Evolutionary conservation across 805 yeast species (phyloP).

Genomic region (Metschnikowia arizonensis): DNA sequence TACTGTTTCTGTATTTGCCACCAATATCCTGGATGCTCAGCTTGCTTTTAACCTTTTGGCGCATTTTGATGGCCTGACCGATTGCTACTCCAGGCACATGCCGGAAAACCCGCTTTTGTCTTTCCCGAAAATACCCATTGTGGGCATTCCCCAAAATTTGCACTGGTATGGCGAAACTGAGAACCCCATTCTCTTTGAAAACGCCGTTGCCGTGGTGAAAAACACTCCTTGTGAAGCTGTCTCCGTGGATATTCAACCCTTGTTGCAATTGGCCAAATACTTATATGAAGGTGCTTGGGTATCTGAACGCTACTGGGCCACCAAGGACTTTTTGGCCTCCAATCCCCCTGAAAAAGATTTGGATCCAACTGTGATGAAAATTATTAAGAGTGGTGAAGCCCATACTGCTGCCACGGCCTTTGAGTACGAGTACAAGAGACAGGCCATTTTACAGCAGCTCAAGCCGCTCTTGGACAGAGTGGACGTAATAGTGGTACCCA

Average conservation of each 20-base stretch:
- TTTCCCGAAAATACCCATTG: slow-evolving; percentile 55
- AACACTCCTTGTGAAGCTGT: slow-evolving; percentile 51
- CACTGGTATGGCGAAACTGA: slow-evolving; percentile 79
- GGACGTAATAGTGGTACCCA: slow-evolving; percentile 85
- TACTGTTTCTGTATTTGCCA: slow-evolving; percentile 82
- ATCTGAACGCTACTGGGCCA: slow-evolving; percentile 87
- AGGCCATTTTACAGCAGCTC: slow-evolving; percentile 67
- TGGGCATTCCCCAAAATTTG: slow-evolving; percentile 73
- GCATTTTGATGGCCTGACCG: slow-evolving; percentile 58
- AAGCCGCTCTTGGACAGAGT: slow-evolving; percentile 49
- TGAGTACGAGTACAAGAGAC: slow-evolving; percentile 82
- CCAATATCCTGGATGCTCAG: slow-evolving; percentile 81
- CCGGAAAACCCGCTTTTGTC: slow-evolving; percentile 62
- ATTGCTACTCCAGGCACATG: slow-evolving; percentile 75
- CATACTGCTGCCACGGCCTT: slow-evolving; percentile 81
- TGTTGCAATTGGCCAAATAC: slow-evolving; percentile 78
- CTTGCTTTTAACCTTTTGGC: slow-evolving; percentile 67
- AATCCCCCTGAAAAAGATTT: slow-evolving; percentile 66
- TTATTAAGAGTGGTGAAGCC: slow-evolving; percentile 73
- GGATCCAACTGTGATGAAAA: slow-evolving; percentile 78
- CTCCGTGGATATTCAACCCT: slow-evolving; percentile 66
- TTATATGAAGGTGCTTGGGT: slow-evolving; percentile 99
- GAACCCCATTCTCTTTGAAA: slow-evolving; percentile 64
- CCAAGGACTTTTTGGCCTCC: slow-evolving; percentile 63
- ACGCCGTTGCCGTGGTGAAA: slow-evolving; percentile 50